These are phyloP conservation scores for Candida palmyrensis DNA, from an alignment of 805 yeast species.

Conservation along the genomic window DNA sequence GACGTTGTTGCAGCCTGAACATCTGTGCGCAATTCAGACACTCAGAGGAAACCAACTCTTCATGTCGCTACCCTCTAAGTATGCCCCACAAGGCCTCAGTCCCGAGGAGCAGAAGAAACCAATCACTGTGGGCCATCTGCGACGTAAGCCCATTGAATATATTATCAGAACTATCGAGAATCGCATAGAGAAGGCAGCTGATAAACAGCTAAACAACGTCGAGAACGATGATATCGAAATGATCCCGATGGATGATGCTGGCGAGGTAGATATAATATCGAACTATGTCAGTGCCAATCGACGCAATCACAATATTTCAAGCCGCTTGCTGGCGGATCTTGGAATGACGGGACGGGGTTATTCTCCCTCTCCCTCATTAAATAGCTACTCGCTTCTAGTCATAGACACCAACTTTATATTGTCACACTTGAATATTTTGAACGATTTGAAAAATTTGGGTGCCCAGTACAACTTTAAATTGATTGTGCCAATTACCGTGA, in stretches of 20 bases:
- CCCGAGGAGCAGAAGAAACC: slow-evolving; percentile 15
- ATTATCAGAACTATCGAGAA: slow-evolving; percentile 19
- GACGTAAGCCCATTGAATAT: slow-evolving; percentile 16
- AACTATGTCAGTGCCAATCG: slow-evolving; percentile 24
- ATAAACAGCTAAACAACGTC: slow-evolving; percentile 2
- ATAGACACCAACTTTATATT: slow-evolving; percentile 82
- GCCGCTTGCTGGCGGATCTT: too few species aligned
- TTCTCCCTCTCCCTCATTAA: not conserved
- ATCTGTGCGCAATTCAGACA: too few species aligned
- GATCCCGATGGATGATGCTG: slow-evolving; percentile 43
- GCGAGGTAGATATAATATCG: slow-evolving; percentile 40
- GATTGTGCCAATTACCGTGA: slow-evolving; percentile 65
- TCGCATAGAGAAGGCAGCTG: slow-evolving; percentile 16
- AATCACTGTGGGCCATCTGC: slow-evolving; percentile 21
- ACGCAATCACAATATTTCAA: slow-evolving; percentile 5
- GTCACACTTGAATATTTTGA: slow-evolving; percentile 58
- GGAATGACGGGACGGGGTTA: not conserved
- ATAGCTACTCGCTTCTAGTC: too few species aligned
- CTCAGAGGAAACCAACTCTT: too few species aligned
- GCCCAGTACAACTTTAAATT: slow-evolving; percentile 42
- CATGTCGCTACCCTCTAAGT: slow-evolving; percentile 30
- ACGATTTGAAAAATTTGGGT: slow-evolving; percentile 42
- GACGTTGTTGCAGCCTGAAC: too few species aligned
- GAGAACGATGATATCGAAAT: slow-evolving; percentile 40
- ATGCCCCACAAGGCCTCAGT: slow-evolving; percentile 32